Conservation (phyloP, 225 moss, liverwort and hornwort species). For the Sphagnum tenellum region DNA sequence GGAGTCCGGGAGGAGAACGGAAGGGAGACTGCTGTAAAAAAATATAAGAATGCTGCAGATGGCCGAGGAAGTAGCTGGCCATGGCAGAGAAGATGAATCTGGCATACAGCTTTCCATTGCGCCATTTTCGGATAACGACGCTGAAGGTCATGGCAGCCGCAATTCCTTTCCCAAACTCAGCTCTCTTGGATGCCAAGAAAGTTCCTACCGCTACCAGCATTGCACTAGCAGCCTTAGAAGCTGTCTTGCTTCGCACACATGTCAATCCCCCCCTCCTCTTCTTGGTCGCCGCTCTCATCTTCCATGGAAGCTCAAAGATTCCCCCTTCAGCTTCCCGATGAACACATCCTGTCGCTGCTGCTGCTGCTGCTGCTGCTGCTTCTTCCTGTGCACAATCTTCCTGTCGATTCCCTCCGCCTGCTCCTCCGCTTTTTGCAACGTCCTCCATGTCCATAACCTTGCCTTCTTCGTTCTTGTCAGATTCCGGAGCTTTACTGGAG, state of each 20-base stretch:
- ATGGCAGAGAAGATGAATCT: slow-evolving; percentile 16
- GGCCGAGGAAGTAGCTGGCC: slow-evolving; percentile 23
- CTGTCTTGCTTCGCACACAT: slow-evolving; percentile 15
- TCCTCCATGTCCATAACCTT: too few relatives aligned
- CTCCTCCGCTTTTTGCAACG: too few relatives aligned
- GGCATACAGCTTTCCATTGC: slow-evolving; percentile 14
- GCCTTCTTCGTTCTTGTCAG: too few relatives aligned
- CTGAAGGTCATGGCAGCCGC: slow-evolving; percentile 15
- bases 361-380: too few relatives aligned
- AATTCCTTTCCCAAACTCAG: slow-evolving; percentile 6
- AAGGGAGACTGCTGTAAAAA: background rate
- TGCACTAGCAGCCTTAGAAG: slow-evolving; percentile 16
- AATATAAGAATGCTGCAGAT: slow-evolving; percentile 20
- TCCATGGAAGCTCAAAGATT: slow-evolving; percentile 8
- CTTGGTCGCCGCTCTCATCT: background rate
- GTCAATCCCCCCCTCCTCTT: slow-evolving; percentile 8
- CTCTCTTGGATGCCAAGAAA: slow-evolving; percentile 12
- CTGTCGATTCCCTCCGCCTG: too few relatives aligned
- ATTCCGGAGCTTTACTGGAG: background rate
- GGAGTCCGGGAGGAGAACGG: background rate
- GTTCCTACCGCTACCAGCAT: slow-evolving; percentile 18
- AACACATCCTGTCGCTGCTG: too few relatives aligned
- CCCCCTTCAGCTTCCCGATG: slow-evolving; percentile 15
- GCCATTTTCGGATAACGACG: slow-evolving; percentile 20
- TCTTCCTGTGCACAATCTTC: too few relatives aligned